These are phyloP conservation scores for Helicostylum pulchrum DNA, from an alignment of 192 early-diverging fungal species.

Conservation along the genomic window DNA sequence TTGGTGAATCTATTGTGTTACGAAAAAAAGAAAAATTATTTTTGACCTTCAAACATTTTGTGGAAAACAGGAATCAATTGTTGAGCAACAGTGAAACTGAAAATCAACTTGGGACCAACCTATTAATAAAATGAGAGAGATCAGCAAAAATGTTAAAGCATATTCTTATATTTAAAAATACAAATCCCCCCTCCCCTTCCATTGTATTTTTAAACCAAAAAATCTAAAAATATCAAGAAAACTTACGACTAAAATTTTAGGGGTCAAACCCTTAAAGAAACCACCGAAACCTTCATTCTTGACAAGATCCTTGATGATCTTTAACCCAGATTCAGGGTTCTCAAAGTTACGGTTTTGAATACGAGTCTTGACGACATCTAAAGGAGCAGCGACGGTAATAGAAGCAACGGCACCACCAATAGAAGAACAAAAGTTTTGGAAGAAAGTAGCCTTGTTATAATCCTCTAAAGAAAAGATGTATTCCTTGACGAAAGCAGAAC, in stretches of 20 bases:
- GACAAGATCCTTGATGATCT: constrained; percentile 86
- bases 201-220: neutral
- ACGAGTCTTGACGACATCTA: constrained; percentile 99
- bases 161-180: neutral
- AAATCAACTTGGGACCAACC: constrained; percentile 94
- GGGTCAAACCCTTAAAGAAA: constrained; percentile 95
- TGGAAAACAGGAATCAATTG: constrained; percentile 84
- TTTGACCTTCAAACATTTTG: constrained; percentile 42
- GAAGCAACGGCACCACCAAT: constrained; percentile 95
- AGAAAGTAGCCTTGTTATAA: constrained; percentile 95
- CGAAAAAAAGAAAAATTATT: neutral
- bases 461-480: constrained; percentile 86
- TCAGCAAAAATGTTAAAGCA: constrained; percentile 20
- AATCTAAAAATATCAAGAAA: constrained; percentile 35
- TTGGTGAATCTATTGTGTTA: too few species aligned
- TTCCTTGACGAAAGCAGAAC: constrained; percentile 92
- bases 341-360: constrained; percentile 93
- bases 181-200: neutral
- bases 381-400: constrained; percentile 90
- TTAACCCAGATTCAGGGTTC: constrained; percentile 81
- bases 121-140: constrained; percentile 1
- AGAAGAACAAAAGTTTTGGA: constrained; percentile 95
- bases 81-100: constrained; percentile 96
- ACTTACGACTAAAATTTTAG: constrained; percentile 75
- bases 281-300: constrained; percentile 86